Base-by-base conservation (phyloP, 805 yeast species). In the Kazachstania kunashirensis region DNA sequence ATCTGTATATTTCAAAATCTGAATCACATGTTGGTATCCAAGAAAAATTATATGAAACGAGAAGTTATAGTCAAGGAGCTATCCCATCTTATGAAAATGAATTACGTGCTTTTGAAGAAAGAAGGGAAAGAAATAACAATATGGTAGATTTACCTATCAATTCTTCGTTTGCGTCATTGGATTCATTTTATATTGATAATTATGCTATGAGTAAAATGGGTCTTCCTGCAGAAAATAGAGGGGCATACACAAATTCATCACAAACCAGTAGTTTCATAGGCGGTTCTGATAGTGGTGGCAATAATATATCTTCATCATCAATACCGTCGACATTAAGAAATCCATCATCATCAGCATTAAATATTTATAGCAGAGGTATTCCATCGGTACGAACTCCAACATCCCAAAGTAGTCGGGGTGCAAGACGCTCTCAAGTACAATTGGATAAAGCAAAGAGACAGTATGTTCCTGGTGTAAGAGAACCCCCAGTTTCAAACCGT, bases 121-220 rank as follows among this genome's bases (percentile, higher is more conserved):
- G 38, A 29, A 46, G 49, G 14, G 48, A 79, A 49, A 24, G 21
- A 14, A 30, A 15, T 76, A 34, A 34, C 14, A 36, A 27, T 13
- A 69, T 77, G 26, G 82, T 82, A 25, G 72, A 80, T 6, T 54
- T 80, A 24, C 85, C 84, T 0, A 65, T 78, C 11, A 79, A 76
- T 43, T 83, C 82, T 26, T 79, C 88, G 42, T 80, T 79, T 65
- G 92, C 89, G 1, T 80, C 89, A 0, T 61, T 82, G 50, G 86
- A 48, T 29, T 47, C 86, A 49, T 69, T 73, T 41, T 77, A 78
- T 50, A 72, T 76, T 46, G 80, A 75, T 35, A 72, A 69, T 43
- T 66, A 67, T 42, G 68, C 63, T 1, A 47, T 52, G 50, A 43
- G 52, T 18, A 54, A 48, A 34, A 38, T 52, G 31, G 42, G 40